Conservation (phyloP, 192 early-diverging fungal species). For the Rhizophlyctis rosea region DNA sequence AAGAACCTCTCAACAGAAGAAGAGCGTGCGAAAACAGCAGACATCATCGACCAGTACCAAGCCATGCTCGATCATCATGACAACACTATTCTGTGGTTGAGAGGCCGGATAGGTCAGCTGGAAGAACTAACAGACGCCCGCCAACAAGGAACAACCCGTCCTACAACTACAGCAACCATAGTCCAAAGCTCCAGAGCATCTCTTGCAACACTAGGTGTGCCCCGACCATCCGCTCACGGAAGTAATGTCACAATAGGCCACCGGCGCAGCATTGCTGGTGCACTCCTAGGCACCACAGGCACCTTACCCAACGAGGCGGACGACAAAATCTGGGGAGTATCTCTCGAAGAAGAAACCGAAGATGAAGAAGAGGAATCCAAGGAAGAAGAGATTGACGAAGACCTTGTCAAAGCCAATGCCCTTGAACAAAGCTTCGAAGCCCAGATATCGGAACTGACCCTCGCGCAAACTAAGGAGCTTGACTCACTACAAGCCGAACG, state of each 20-base stretch:
- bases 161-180: background rate
- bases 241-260: background rate
- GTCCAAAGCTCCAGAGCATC: background rate
- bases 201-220: background rate
- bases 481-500: conserved; percentile 2
- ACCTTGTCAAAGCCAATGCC: background rate
- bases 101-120: conserved; percentile 18
- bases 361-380: background rate
- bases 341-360: background rate
- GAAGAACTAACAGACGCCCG: conserved; percentile 22
- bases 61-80: conserved; percentile 5
- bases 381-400: conserved; percentile 1
- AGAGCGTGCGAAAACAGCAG: background rate
- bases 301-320: background rate
- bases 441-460: background rate
- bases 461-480: background rate
- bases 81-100: conserved; percentile 21
- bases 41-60: conserved; percentile 13
- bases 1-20: conserved; percentile 6
- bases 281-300: background rate
- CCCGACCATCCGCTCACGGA: background rate
- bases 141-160: background rate
- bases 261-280: conserved; percentile 1
- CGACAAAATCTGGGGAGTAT: background rate
- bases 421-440: conserved; percentile 4